These are phyloP conservation scores for Rhodotorula babjevae DNA, from an alignment of 768 basidiomycete species.

Conservation along the genomic window DNA sequence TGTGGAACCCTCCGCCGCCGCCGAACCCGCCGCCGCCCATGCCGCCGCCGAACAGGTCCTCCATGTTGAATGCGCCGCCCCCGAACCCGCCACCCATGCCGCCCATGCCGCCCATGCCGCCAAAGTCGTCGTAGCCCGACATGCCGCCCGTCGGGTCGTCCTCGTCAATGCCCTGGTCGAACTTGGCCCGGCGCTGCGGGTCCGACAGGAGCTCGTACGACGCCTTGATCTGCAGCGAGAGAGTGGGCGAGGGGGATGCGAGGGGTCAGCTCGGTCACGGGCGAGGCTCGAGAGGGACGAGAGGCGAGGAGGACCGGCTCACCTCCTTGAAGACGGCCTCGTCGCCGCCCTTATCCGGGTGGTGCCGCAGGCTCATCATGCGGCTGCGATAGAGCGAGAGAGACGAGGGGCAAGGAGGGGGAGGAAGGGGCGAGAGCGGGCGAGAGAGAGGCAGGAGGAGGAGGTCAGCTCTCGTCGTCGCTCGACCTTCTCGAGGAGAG, in stretches of 20 bases:
- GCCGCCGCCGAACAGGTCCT: conserved; percentile 32
- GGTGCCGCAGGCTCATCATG: conserved; percentile 46
- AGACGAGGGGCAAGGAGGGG: no score
- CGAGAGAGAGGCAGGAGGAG: no score
- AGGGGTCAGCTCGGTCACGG: background rate
- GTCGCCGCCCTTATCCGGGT: conserved; percentile 68
- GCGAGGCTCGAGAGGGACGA: background rate
- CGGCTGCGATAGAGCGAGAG: conserved; percentile 46
- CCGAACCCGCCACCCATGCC: conserved; percentile 8
- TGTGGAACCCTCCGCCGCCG: background rate
- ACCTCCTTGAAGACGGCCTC: conserved; percentile 86
- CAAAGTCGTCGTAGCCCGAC: conserved; percentile 27
- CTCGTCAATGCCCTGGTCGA: conserved; percentile 42
- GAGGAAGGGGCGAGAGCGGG: no score
- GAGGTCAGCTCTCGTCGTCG: background rate
- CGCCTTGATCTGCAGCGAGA: conserved; percentile 73
- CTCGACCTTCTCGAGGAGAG: background rate
- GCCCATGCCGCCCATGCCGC: conserved; percentile 31
- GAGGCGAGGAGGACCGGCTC: background rate
- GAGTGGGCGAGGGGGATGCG: background rate
- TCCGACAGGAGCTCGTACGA: conserved; percentile 79
- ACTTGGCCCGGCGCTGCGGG: conserved; percentile 48
- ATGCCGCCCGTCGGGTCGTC: conserved; percentile 14
- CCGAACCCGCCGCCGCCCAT: conserved; percentile 7
- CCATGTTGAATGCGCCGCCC: conserved; percentile 35